phyloP scores from a whole-genome alignment of 192 early-diverging fungal species.

The Piromyces sp. region DNA sequence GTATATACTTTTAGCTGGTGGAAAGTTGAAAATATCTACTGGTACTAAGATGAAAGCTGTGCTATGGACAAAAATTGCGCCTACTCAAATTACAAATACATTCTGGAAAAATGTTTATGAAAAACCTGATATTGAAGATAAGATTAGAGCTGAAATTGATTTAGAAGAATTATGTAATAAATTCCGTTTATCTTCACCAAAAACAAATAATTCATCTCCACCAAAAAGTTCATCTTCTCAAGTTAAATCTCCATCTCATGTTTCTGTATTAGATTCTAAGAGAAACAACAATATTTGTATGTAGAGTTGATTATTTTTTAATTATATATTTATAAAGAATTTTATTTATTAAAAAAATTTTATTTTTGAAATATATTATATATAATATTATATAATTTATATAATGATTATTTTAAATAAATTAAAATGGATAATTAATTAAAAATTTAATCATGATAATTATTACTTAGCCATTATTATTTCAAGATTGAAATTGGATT shows the following conservation, averaged over 20 bases:
- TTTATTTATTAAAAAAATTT: background rate
- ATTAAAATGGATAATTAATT: too few relatives aligned
- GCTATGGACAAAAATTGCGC: slow-evolving; percentile 9
- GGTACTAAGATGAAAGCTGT: slow-evolving; percentile 6
- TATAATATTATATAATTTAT: too few relatives aligned
- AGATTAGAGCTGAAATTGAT: slow-evolving; percentile 10
- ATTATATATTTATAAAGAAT: background rate
- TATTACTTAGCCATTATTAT: slow-evolving; percentile 15
- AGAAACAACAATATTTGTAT: slow-evolving; percentile 18
- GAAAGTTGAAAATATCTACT: slow-evolving; percentile 9
- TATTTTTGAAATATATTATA: too few relatives aligned
- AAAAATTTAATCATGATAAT: too few relatives aligned
- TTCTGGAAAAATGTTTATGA: slow-evolving; percentile 12
- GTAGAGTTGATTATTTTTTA: background rate
- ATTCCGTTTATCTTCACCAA: slow-evolving; percentile 11
- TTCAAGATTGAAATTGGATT: slow-evolving; percentile 20
- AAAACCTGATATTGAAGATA: slow-evolving; percentile 12
- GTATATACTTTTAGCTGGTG: background rate
- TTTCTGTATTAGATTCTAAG: slow-evolving; percentile 27
- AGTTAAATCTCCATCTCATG: background rate
- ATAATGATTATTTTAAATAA: too few relatives aligned
- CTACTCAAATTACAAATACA: slow-evolving; percentile 2
- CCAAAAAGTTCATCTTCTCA: background rate
- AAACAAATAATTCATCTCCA: slow-evolving; percentile 12
- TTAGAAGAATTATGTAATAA: slow-evolving; percentile 26